These are phyloP conservation scores for Avicennia marina DNA, from an alignment of 257 asterid genomes.

Conservation along the genomic window DNA sequence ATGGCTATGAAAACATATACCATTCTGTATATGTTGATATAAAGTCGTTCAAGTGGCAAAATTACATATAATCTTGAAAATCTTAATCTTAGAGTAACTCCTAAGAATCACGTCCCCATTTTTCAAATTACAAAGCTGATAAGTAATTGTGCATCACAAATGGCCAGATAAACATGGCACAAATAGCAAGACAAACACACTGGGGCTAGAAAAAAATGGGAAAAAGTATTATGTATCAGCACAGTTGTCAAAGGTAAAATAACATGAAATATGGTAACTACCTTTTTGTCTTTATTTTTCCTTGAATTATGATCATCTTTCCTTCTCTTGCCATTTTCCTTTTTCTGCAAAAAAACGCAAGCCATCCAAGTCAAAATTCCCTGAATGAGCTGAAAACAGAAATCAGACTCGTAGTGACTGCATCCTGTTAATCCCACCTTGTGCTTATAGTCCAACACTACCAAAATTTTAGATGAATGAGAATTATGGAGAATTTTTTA, in stretches of 20 bases:
- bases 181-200: background rate
- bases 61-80: background rate
- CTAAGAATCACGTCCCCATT: background rate
- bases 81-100: background rate
- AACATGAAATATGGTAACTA: slow-evolving; percentile 21
- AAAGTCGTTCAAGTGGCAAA: background rate
- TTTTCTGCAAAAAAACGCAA: slow-evolving; percentile 57
- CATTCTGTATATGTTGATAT: background rate
- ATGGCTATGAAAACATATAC: slow-evolving; percentile 1
- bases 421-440: background rate
- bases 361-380: slow-evolving; percentile 13
- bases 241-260: background rate
- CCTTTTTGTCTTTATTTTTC: slow-evolving; percentile 85
- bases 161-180: background rate
- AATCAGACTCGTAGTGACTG: background rate
- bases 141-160: background rate
- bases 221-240: slow-evolving; percentile 6
- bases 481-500: background rate
- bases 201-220: slow-evolving; percentile 2
- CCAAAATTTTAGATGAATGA: background rate
- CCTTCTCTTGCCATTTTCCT: slow-evolving; percentile 91
- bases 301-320: slow-evolving; percentile 73
- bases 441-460: slow-evolving; percentile 2
- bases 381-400: slow-evolving; percentile 5
- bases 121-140: slow-evolving; percentile 2